Evolutionary conservation across 1,284 basidiomycete genomes (phyloP).

Genomic region (Xanthoconium separans): DNA sequence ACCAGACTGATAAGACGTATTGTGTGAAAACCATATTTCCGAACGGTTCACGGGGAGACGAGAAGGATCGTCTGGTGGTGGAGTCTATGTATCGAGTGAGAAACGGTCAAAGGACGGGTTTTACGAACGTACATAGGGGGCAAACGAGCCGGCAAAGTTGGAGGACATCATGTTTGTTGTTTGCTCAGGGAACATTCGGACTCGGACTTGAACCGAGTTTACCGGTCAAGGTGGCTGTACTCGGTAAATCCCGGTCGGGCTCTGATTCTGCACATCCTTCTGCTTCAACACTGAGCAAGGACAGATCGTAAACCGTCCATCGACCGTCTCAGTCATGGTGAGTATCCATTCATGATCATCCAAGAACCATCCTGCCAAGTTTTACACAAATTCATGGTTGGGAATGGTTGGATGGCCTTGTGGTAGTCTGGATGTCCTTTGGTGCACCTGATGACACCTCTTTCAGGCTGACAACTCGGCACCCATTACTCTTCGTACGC

Average conservation of each 20-base stretch:
- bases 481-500: slow-evolving; percentile 95
- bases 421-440: slow-evolving; percentile 19
- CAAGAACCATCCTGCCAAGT: not conserved
- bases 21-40: slow-evolving; percentile 54
- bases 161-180: no score
- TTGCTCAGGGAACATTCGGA: not conserved
- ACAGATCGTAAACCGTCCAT: slow-evolving; percentile 19
- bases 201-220: not conserved
- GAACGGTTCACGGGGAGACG: slow-evolving; percentile 36
- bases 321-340: slow-evolving; percentile 27
- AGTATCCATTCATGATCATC: slow-evolving; percentile 9
- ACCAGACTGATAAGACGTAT: slow-evolving; percentile 68
- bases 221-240: slow-evolving; percentile 23
- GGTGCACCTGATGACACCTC: slow-evolving; percentile 14
- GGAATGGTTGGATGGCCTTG: slow-evolving; percentile 23
- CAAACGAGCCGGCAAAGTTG: slow-evolving; percentile 13
- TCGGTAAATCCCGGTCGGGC: slow-evolving; percentile 28
- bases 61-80: slow-evolving; percentile 54
- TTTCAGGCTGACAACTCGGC: slow-evolving; percentile 77
- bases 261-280: slow-evolving; percentile 11
- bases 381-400: slow-evolving; percentile 3
- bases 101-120: slow-evolving; percentile 36
- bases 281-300: slow-evolving; percentile 16
- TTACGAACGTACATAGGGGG: slow-evolving; percentile 27
- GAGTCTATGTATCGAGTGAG: slow-evolving; percentile 39